Conservation (phyloP, 139 green algal species). For the Microglena sp. region DNA sequence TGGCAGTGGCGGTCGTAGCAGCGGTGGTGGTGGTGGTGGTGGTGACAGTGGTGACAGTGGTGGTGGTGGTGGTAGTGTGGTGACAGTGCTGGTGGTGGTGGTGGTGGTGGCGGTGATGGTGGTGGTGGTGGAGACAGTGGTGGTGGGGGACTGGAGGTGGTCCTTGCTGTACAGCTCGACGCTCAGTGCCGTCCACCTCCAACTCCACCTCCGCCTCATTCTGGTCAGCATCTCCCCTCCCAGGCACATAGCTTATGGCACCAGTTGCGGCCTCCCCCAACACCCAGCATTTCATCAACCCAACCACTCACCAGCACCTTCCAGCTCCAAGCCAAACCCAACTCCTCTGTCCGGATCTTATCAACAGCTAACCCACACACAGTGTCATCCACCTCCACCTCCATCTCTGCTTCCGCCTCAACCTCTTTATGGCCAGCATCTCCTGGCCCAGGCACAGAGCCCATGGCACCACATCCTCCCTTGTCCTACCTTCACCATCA, state of each 20-base stretch:
- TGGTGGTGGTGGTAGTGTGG: no score
- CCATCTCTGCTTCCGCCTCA: background rate
- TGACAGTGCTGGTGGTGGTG: no score
- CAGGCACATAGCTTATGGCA: background rate
- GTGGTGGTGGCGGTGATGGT: no score
- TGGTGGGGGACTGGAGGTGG: background rate
- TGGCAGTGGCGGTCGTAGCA: no score
- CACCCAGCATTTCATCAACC: background rate
- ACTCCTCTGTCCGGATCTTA: slow-evolving; percentile 20
- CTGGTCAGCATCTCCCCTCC: background rate
- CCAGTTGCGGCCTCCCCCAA: background rate
- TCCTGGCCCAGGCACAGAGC: background rate
- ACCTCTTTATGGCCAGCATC: background rate
- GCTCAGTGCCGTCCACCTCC: background rate
- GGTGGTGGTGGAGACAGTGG: no score
- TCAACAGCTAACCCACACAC: slow-evolving; percentile 16
- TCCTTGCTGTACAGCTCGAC: background rate
- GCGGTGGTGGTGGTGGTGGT: no score
- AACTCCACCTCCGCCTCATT: background rate
- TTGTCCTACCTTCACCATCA: background rate
- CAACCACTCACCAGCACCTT: slow-evolving; percentile 5
- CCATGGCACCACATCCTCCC: background rate
- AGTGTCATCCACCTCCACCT: slow-evolving; percentile 2
- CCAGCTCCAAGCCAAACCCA: slow-evolving; percentile 13
- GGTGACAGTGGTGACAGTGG: no score